Base-by-base conservation (phyloP, 2,329 filamentous ascomycete species). In the Cyphellophora europaea region DNA sequence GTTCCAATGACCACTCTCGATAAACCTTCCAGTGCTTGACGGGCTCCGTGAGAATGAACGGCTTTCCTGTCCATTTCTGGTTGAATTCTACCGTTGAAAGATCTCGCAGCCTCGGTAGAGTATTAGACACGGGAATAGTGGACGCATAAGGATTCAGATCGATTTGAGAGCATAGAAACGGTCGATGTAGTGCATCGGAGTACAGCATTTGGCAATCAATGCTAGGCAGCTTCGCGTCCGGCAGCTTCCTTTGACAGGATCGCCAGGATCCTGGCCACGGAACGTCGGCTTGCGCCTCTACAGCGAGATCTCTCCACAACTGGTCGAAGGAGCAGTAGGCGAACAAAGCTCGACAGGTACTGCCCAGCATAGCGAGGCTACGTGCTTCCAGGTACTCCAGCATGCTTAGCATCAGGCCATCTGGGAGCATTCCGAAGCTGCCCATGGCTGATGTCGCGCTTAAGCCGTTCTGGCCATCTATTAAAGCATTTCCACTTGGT, bases 181-280 rank as follows among this genome's bases (percentile, higher is more conserved):
- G 89, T 6, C 88, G 76, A 58, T 95, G 85, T 15, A 96, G 69
- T 5, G 83, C 78, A 58, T 98, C 89, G 11, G 89, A 95, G 58
- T 84, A 96, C 33, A 96, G 76, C 49, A 78, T 75, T 33, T 71
- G 71, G 60, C 88, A 94, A 48, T 82, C 71, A 21, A 93, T 64
- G 10, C 60, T 65, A 23, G 75, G 68, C 31, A 72, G 66, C 38
- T 68, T 62, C 11, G 59, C 56, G 11, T 66, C 55, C 1, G 68
- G 63, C 11, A 84, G 64, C 21, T 69, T 69, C 25, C 93, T 69
- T 49, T 80, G 74, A 1, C 87, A 93, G 18, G 79, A 76, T 47
- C 84, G 78, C 89, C 89, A 96, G 35, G 82, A 82, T 29, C 85
- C 84, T 50, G 68, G 74, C 89, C 88, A 95, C 38, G 62, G 60